Base-by-base conservation (phyloP, 2,329 filamentous ascomycete species). In the Didymosphaeria variabile region DNA sequence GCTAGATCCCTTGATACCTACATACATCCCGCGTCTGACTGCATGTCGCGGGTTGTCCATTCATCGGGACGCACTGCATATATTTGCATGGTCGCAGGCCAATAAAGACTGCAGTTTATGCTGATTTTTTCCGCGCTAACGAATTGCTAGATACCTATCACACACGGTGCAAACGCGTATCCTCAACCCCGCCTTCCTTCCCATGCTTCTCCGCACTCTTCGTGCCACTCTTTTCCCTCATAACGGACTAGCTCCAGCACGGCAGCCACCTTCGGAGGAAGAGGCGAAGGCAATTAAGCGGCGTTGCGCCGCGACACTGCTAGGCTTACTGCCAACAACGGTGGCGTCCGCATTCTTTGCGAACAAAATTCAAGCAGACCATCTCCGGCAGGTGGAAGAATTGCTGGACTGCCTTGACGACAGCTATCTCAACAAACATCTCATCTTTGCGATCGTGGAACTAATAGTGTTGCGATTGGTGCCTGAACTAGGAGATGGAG, bases 381-480 rank as follows among this genome's bases (percentile, higher is more conserved):
- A 90, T 68, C 85, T 92, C 65, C 87, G 89, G 72, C 80, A 84
- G 63, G 80, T 86, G 29, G 81, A 82, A 57, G 81, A 82, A 26
- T 82, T 93, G 49, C 83, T 98, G 50, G 88, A 91, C 69, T 83
- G 94, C 40, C 90, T 97, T 67, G 87, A 86, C 17, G 93, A 97
- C 78, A 83, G 86, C 55, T 97, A 97, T 80, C 90, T 93, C 79
- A 99, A 99, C 80, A 96, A 94, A 81, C 93, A 97, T 80, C 82
- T 98, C 34, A 82, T 97, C 68, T 97, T 97, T 73, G 85, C 88
- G 47, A 83, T 95, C 51, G 80, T 98, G 36, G 95, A 99, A 80
- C 80, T 94, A 60, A 76, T 97, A 2, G 82, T 97, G n/a, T 86
- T 93, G 59, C 88, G 90, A 66, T 79, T 98, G 63, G 87, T 97